These are phyloP conservation scores for Cucumis hystrix DNA, from an alignment of 306 rosid species.

Conservation along the genomic window DNA sequence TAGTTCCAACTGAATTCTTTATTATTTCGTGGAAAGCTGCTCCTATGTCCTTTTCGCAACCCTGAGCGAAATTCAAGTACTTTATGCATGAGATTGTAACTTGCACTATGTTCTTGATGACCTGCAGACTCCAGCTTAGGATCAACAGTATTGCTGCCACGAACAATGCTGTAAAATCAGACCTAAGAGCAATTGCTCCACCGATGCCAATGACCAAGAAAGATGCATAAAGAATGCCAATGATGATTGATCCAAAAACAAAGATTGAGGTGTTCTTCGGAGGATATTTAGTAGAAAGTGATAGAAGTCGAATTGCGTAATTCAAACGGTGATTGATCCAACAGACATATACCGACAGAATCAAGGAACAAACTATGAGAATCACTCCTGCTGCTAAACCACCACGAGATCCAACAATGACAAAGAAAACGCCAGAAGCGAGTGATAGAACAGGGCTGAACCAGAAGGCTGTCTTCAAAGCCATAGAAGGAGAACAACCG, in stretches of 20 bases:
- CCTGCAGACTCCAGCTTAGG: conserved; percentile 67
- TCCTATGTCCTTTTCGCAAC: conserved; percentile 14
- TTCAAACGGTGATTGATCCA: conserved; percentile 45
- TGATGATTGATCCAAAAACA: conserved; percentile 12
- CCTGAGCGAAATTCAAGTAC: conserved; percentile 25
- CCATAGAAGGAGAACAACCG: conserved; percentile 26
- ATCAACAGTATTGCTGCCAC: conserved; percentile 40
- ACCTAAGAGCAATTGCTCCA: conserved; percentile 30
- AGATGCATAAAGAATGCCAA: conserved; percentile 31
- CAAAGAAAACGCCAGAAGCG: conserved; percentile 28
- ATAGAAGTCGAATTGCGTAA: conserved; percentile 27
- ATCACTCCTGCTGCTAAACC: conserved; percentile 29
- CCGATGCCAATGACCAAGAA: conserved; percentile 50
- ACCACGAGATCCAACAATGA: conserved; percentile 23
- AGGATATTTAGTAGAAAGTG: conserved; percentile 29
- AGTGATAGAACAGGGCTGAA: conserved; percentile 40
- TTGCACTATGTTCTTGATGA: conserved; percentile 40
- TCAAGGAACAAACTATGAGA: conserved; percentile 28
- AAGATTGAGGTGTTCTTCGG: conserved; percentile 24
- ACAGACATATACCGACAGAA: conserved; percentile 49
- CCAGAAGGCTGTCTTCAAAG: conserved; percentile 44
- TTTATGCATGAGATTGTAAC: conserved; percentile 49
- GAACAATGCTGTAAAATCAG: conserved; percentile 19
- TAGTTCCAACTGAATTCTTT: conserved; percentile 34
- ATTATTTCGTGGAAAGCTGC: conserved; percentile 32